Conservation (phyloP, 495 filamentous ascomycete species). For the Aspergillus olivimuriae region DNA sequence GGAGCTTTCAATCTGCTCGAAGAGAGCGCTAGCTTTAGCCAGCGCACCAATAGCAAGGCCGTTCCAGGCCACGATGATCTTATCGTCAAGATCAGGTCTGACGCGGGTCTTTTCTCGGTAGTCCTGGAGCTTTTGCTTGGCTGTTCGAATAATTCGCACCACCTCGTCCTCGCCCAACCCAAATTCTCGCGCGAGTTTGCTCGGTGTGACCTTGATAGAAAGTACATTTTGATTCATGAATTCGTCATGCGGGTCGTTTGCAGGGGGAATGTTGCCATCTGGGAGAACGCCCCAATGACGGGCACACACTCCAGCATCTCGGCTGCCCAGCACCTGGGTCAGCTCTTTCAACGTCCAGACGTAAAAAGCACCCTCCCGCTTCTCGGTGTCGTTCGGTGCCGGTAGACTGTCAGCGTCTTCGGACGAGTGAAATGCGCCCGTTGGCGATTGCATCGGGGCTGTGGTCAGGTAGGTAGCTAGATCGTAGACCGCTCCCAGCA, state of each 20-base stretch:
- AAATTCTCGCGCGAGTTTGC: slow-evolving; percentile 68
- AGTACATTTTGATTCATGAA: slow-evolving; percentile 74
- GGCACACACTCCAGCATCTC: slow-evolving; percentile 68
- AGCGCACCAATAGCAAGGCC: slow-evolving; percentile 84
- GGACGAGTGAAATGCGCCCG: slow-evolving; percentile 79
- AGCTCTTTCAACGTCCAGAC: slow-evolving; percentile 91
- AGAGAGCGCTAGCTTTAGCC: slow-evolving; percentile 61
- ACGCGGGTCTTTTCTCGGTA: slow-evolving; percentile 71
- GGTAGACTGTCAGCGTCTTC: slow-evolving; percentile 91
- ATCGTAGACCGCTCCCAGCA: slow-evolving; percentile 76
- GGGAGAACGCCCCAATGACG: slow-evolving; percentile 81
- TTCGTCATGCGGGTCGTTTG: slow-evolving; percentile 86
- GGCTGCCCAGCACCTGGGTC: slow-evolving; percentile 64
- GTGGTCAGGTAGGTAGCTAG: slow-evolving; percentile 75
- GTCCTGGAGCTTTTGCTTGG: slow-evolving; percentile 62
- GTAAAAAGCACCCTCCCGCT: slow-evolving; percentile 92
- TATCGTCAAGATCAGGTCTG: slow-evolving; percentile 81
- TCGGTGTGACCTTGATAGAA: slow-evolving; percentile 51
- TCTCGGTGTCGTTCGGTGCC: slow-evolving; percentile 67
- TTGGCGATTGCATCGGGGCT: slow-evolving; percentile 52
- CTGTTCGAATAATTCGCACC: slow-evolving; percentile 58
- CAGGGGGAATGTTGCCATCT: slow-evolving; percentile 80
- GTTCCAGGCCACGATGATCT: slow-evolving; percentile 83
- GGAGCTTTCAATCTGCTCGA: slow-evolving; percentile 53
- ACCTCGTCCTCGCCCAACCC: slow-evolving; percentile 70